These are phyloP conservation scores for Nicotiana knightiana DNA, from an alignment of 257 asterid genomes.

Conservation along the genomic window DNA sequence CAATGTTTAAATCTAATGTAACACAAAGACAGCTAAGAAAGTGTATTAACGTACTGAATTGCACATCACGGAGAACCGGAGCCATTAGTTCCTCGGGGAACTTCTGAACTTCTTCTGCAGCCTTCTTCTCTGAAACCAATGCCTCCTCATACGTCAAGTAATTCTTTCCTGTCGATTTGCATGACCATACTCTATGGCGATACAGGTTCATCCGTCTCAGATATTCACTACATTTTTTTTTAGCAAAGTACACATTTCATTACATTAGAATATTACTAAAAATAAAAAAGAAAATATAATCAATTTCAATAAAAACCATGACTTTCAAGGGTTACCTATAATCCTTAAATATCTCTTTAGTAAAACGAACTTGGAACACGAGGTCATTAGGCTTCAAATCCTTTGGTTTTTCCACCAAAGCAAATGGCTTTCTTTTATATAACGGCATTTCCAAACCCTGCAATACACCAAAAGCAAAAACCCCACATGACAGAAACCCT, in stretches of 20 bases:
- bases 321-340: constrained; percentile 39
- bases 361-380: constrained; percentile 71
- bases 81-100: constrained; percentile 57
- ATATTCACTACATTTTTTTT: constrained; percentile 55
- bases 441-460: constrained; percentile 60
- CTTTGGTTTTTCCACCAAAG: constrained; percentile 55
- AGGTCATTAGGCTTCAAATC: constrained; percentile 73
- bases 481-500: not conserved
- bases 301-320: not conserved
- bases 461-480: constrained; percentile 18
- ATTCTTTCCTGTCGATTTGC: constrained; percentile 83
- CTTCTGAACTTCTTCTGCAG: constrained; percentile 48
- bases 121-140: constrained; percentile 66
- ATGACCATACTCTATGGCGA: constrained; percentile 73
- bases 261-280: not conserved
- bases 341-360: constrained; percentile 84
- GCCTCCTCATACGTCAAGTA: constrained; percentile 92
- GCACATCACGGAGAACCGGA: constrained; percentile 68
- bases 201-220: constrained; percentile 70
- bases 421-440: constrained; percentile 61
- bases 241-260: not conserved
- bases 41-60: constrained; percentile 60
- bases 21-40: constrained; percentile 3
- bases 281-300: not conserved
- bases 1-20: too few species aligned